phyloP scores from a whole-genome alignment of 73 alveolate genomes.

The Tetrahymena borealis region DNA sequence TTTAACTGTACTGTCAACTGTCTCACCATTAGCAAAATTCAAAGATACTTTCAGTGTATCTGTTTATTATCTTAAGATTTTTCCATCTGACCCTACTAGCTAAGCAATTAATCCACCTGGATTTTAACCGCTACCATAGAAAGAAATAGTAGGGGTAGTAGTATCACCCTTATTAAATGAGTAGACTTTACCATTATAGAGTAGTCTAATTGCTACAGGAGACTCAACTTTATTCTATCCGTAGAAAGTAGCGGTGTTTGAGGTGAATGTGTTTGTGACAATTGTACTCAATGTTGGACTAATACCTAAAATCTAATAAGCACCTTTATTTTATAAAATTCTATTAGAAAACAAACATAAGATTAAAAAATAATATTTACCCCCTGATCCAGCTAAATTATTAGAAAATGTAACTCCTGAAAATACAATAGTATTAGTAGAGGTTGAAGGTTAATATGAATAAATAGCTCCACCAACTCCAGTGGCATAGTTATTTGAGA shows the following conservation, averaged over 20 bases:
- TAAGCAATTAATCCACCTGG: background rate
- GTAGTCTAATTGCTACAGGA: constrained; percentile 20
- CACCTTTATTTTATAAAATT: background rate
- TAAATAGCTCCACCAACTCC: background rate
- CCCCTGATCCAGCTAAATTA: background rate
- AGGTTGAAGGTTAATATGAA: background rate
- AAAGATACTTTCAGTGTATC: background rate
- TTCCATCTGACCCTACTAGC: background rate
- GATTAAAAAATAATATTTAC: background rate
- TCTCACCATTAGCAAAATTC: background rate
- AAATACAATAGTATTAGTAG: constrained; percentile 15
- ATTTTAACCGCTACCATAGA: constrained; percentile 7
- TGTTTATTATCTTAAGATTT: background rate
- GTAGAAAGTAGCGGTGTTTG: constrained; percentile 8
- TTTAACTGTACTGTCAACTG: constrained; percentile 5
- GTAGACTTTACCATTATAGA: background rate
- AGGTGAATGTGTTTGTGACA: constrained; percentile 15
- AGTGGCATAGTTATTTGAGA: background rate
- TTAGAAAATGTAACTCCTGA: background rate
- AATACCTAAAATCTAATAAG: constrained; percentile 12
- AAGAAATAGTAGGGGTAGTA: constrained; percentile 10
- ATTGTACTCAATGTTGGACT: background rate
- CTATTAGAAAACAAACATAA: background rate
- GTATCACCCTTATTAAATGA: background rate
- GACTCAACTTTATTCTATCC: constrained; percentile 29